These are phyloP conservation scores for Cenchrus americanus DNA, from an alignment of 176 grass and related monocot genomes.

Conservation along the genomic window DNA sequence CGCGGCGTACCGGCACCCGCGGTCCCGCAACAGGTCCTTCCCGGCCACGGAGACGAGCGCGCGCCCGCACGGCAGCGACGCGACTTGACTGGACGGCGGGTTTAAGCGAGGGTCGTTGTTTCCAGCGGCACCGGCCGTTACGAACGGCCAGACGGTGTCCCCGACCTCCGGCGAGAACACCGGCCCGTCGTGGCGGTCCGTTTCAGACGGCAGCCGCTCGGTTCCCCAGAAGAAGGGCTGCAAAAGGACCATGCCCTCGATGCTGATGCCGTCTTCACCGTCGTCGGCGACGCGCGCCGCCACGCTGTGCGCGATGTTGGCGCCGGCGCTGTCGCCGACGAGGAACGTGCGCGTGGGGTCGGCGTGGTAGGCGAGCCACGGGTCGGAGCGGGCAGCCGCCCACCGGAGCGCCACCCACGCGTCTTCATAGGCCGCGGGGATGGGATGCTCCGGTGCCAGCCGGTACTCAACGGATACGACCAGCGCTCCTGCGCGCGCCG, in stretches of 20 bases:
- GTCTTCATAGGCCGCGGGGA: constrained; percentile 52
- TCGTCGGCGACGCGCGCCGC: not conserved
- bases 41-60: not conserved
- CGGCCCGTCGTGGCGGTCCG: not conserved
- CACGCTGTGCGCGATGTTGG: constrained; percentile 51
- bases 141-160: constrained; percentile 23
- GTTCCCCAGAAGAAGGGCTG: constrained; percentile 33
- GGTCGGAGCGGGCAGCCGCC: not conserved
- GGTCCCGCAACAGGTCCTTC: not conserved
- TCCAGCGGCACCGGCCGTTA: constrained; percentile 21
- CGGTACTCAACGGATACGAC: constrained; percentile 55
- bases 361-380: constrained; percentile 3
- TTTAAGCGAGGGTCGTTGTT: constrained; percentile 27
- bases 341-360: not conserved
- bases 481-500: constrained; percentile 21
- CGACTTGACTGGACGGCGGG: not conserved
- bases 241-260: not conserved
- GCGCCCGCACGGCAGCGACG: not conserved
- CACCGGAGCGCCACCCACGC: constrained; percentile 39
- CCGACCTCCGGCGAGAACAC: not conserved
- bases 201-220: not conserved
- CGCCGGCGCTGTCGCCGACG: constrained; percentile 57
- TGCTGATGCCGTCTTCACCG: not conserved
- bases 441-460: constrained; percentile 52
- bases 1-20: not conserved